Evolutionary conservation across 495 filamentous ascomycete species (phyloP), one percentile per base, ranked within the genome.

Genomic region (Neurospora tetrasperma): DNA sequence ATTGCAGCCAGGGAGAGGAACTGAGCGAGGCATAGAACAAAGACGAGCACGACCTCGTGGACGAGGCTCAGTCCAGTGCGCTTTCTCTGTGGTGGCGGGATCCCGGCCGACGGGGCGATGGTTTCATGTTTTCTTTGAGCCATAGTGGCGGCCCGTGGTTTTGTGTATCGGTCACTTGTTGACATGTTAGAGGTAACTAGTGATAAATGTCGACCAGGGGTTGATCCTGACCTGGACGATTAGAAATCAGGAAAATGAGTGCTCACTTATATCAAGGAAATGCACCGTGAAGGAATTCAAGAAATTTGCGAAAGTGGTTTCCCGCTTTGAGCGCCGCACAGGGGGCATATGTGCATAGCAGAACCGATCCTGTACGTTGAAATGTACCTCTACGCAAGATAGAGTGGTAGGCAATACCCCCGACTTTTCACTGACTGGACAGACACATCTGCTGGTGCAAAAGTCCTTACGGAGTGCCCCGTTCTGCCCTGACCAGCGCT

Each of bases 1-100:
- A 77, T 77, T 12, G 62, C 71, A 6, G 75, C 75, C 69, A 77
- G 70, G 20, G 72, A 69, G 41, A 77, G 71, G 42, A 77, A 75
- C 72, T 77, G 75, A 20, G 74, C 75, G 31, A 77, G 74, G 40
- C 75, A 77, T 23, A 77, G 74, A 2, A 77, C 46, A 54, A 70
- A 68, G 39, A 77, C 42, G 39, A 77, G 72, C 54, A 42, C 35
- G 18, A 69, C 35, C 42, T 74, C 74, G 23, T 74, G 74, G 38
- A 71, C 1, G 0, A 2, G 23, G 5, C 20, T 12, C 5, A 54
- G n/a, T 20, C 20, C 46, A 54, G 46, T 23, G 40, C 16, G 40
- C n/a, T 48, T 12, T 23, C 20, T 6, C 46, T 54, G 46, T 23
- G 23, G n/a, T 54, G 46, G 46, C 46, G 11, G 46, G 20, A 23